Evolutionary conservation across 176 grass and related monocot genomes (phyloP).

Genomic region (Pontederia crassipes): DNA sequence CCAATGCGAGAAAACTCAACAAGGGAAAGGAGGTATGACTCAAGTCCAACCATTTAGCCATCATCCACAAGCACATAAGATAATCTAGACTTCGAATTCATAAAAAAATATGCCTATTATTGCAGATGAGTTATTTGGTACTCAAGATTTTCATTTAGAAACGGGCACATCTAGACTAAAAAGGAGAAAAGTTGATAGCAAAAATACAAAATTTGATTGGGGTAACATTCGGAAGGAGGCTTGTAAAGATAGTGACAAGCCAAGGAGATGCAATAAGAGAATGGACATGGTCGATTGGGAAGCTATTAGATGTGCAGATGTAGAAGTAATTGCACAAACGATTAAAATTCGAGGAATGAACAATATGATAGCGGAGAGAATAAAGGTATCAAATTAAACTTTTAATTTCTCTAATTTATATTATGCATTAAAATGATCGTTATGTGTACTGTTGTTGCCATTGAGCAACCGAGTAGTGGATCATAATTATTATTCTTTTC

Average conservation of each 20-base stretch:
- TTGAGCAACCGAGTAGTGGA: no score
- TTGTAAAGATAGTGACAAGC: constrained; percentile 19
- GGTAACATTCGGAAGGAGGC: constrained; percentile 60
- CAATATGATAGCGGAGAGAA: constrained; percentile 64
- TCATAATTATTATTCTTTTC: no score
- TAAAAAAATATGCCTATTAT: not conserved
- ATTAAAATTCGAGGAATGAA: constrained; percentile 83
- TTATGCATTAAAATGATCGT: no score
- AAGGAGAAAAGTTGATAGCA: constrained; percentile 17
- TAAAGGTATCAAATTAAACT: constrained; percentile 46
- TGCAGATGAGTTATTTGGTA: not conserved
- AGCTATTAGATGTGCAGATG: constrained; percentile 43
- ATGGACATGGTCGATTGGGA: constrained; percentile 73
- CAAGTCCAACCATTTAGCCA: no score
- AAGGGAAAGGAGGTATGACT: no score
- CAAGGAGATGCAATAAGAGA: constrained; percentile 33
- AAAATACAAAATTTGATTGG: constrained; percentile 54
- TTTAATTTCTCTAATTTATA: not conserved
- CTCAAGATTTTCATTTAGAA: not conserved
- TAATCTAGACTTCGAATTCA: not conserved
- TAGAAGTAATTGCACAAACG: constrained; percentile 43
- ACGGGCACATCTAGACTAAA: constrained; percentile 25
- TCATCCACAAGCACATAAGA: no score
- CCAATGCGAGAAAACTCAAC: no score
- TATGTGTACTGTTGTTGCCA: no score